Evolutionary conservation across 2,329 filamentous ascomycete species (phyloP), one percentile per base, ranked within the genome.

Genomic region (Trichoderma lentiforme): DNA sequence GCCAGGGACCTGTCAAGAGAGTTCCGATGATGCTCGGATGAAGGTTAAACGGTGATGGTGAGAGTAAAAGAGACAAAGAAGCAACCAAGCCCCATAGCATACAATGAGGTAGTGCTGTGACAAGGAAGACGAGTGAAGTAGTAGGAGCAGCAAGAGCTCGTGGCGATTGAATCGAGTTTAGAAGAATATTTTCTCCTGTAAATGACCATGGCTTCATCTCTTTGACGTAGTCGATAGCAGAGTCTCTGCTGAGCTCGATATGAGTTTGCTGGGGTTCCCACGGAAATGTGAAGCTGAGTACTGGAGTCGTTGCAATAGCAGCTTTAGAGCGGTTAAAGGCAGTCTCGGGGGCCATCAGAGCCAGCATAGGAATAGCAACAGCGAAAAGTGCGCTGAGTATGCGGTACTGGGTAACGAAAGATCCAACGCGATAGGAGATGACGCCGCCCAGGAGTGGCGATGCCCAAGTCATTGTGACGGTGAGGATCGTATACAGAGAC

Each of bases 371-470:
- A 4, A 88, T 78, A 3, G 85, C 83, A 28, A 86, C 58, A 6
- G 83, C 78, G 70, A 87, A 81, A 72, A 89, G 84, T 56, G 81
- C 78, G 76, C 81, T 85, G 73, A 89, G 81, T 61, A 89, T 83
- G 72, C 84, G 83, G 73, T 88, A 88, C 71, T 87, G 86, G 28
- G 84, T 78, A 14, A 81, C 81, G 76, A 86, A 85, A 7, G 84
- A 83, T 36, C 78, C 74, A 1, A 76, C 74, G 18, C 80, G 78
- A 64, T 80, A 79, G 0, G 86, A 86, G 47, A 84, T 81, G 26
- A 84, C 81, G 2, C 88, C 87, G 21, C 86, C 86, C 6, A 89
- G 75, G 4, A 90, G 79, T 0, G 88, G 88, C 0, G 84, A 81
- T 43, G 87, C 87, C 85, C 87, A 88, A 1, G 84, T 87, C 5